A percentile compares a stretch with the other conserved stretches of the same genome.
phyloP scores from a whole-genome alignment of 257 asterid genomes.

The Hygrophila difformis region DNA sequence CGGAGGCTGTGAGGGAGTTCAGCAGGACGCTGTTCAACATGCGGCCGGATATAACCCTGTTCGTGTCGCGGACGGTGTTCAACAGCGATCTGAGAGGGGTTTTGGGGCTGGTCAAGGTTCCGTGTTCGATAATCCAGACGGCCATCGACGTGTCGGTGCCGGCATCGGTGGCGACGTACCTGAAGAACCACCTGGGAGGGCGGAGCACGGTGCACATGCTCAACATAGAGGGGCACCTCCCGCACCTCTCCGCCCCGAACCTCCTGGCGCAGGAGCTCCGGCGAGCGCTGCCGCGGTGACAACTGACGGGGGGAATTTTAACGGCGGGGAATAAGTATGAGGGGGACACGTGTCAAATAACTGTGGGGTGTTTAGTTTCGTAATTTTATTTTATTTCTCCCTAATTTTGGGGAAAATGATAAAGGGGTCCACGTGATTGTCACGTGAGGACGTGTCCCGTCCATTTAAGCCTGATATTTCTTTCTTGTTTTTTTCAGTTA shows the following conservation, averaged over 20 bases:
- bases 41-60: constrained; percentile 87
- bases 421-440: constrained; percentile 19
- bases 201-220: constrained; percentile 55
- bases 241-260: constrained; percentile 87
- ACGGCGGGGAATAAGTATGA: constrained; percentile 7
- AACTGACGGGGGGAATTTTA: no score
- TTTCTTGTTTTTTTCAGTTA: no score
- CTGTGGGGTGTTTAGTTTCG: constrained; percentile 7
- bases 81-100: constrained; percentile 66
- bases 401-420: not conserved
- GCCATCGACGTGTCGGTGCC: constrained; percentile 82
- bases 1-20: constrained; percentile 78
- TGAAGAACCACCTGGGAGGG: constrained; percentile 79
- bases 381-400: not conserved
- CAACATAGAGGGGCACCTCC: constrained; percentile 71
- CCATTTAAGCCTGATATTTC: no score
- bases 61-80: constrained; percentile 64
- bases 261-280: constrained; percentile 71
- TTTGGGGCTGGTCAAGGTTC: constrained; percentile 67
- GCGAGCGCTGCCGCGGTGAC: constrained; percentile 40
- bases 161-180: constrained; percentile 62
- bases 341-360: constrained; percentile 22
- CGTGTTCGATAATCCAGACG: constrained; percentile 80
- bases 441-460: constrained; percentile 24
- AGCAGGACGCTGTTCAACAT: constrained; percentile 80